A percentile compares a stretch with the other conserved stretches of the same genome.
These are phyloP conservation scores for Russula olivacea DNA, from an alignment of 768 basidiomycete genomes.

Conservation along the genomic window DNA sequence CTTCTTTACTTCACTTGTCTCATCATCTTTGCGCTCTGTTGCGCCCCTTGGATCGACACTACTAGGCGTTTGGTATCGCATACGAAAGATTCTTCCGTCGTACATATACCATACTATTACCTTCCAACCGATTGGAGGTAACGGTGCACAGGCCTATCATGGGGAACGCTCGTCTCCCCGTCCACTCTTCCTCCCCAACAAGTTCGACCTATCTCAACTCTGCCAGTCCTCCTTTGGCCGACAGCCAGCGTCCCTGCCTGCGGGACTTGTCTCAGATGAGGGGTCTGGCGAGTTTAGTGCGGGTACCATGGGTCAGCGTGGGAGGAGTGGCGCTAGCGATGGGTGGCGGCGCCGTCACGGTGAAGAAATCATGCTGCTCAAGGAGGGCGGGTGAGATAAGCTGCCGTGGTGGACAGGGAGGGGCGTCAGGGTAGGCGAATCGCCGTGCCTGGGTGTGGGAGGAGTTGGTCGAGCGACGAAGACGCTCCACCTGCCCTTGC, in stretches of 20 bases:
- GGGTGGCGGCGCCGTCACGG: conserved; percentile 21
- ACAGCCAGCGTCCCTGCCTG: conserved; percentile 10
- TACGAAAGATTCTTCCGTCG: too few species aligned
- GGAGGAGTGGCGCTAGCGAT: conserved; percentile 27
- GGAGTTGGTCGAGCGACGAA: conserved; percentile 33
- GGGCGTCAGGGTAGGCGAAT: conserved; percentile 30
- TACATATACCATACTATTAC: too few species aligned
- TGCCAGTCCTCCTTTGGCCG: conserved; percentile 43
- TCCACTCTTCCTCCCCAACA: conserved; percentile 45
- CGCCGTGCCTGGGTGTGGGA: conserved; percentile 44
- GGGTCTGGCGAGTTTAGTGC: conserved; percentile 20
- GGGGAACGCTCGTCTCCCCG: conserved; percentile 36
- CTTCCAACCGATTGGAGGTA: too few species aligned
- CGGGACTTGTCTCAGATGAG: conserved; percentile 8
- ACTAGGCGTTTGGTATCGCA: too few species aligned
- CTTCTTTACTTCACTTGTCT: too few species aligned
- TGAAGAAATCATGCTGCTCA: background rate
- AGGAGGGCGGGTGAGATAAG: conserved; percentile 25
- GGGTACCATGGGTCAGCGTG: conserved; percentile 22
- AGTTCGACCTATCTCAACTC: conserved; percentile 41
- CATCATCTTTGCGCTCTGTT: too few species aligned
- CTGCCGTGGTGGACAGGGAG: conserved; percentile 31
- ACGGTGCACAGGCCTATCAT: conserved; percentile 18
- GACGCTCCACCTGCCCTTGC: conserved; percentile 35
- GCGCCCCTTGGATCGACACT: too few species aligned